Conservation (phyloP, 306 rosid species). For the Lotus japonicus region DNA sequence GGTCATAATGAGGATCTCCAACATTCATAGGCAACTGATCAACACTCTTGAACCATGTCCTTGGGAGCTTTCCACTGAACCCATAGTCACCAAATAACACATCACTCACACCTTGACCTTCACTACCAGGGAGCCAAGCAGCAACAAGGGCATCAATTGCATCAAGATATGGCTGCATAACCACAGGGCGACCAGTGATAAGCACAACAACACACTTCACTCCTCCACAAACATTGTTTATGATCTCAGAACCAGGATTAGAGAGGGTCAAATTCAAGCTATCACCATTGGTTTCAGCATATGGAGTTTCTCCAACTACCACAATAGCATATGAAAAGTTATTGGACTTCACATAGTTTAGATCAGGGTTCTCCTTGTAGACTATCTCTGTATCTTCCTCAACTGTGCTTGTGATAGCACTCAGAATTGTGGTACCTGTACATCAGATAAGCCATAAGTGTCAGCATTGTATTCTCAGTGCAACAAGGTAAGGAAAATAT, state of each 20-base stretch:
- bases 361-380: conserved; percentile 18
- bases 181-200: conserved; percentile 33
- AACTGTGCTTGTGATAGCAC: conserved; percentile 22
- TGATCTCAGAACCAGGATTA: neutral
- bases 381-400: conserved; percentile 14
- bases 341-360: neutral
- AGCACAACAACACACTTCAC: conserved; percentile 25
- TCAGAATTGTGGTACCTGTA: conserved; percentile 29
- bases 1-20: conserved; percentile 33
- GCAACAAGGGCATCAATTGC: conserved; percentile 21
- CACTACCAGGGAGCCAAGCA: conserved; percentile 42
- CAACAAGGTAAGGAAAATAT: neutral
- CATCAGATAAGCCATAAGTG: neutral
- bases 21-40: neutral
- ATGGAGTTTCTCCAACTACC: conserved; percentile 35
- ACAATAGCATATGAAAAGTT: conserved; percentile 26
- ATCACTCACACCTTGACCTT: conserved; percentile 35
- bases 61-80: conserved; percentile 31
- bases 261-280: conserved; percentile 28
- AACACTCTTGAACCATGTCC: conserved; percentile 32
- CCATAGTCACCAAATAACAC: conserved; percentile 36
- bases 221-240: conserved; percentile 24
- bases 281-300: conserved; percentile 27
- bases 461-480: too few relatives aligned
- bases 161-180: conserved; percentile 14